These are phyloP conservation scores for Dactylis glomerata DNA, from an alignment of 176 grass and related monocot genomes.

Conservation along the genomic window DNA sequence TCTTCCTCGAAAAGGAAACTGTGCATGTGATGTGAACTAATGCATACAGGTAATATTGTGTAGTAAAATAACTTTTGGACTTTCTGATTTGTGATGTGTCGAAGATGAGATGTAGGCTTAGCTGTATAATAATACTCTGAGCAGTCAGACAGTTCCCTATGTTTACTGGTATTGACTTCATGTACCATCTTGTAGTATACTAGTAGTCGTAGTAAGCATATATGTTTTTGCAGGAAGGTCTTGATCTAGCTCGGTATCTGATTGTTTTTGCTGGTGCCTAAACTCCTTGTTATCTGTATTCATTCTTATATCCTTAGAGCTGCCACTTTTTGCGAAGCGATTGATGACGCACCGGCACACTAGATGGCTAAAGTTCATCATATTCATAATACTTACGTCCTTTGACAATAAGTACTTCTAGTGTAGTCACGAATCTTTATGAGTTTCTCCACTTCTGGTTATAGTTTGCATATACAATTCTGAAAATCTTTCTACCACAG, in stretches of 20 bases:
- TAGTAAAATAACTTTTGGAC: background rate
- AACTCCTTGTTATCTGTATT: slow-evolving; percentile 10
- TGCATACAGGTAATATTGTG: background rate
- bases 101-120: background rate
- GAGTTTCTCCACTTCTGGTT: background rate
- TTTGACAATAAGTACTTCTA: background rate
- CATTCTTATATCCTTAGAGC: background rate
- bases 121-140: too few relatives aligned
- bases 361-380: background rate
- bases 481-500: slow-evolving; percentile 42
- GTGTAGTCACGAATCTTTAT: background rate
- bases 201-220: background rate
- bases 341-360: background rate
- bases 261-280: background rate
- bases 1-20: background rate
- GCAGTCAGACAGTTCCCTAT: background rate
- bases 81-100: background rate
- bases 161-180: background rate
- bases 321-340: background rate
- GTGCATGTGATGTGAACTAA: background rate
- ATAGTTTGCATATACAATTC: slow-evolving; percentile 3
- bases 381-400: background rate
- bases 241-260: background rate
- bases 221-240: background rate
- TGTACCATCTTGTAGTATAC: background rate